Base-by-base conservation (phyloP, 2,329 filamentous ascomycete species). In the Metarhizium sp. region DNA sequence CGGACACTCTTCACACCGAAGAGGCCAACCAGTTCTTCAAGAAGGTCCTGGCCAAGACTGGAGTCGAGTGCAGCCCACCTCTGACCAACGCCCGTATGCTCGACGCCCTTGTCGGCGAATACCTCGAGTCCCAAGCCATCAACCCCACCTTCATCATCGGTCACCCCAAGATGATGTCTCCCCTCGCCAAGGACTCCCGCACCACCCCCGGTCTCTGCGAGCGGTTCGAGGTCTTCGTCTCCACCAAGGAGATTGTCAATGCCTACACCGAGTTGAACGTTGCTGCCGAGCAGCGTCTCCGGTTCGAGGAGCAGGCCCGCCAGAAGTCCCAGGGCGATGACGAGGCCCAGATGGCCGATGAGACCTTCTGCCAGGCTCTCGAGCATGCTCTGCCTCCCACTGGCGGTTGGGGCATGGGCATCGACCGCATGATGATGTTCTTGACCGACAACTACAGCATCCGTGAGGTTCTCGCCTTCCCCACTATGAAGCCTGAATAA, bases 281-380 rank as follows among this genome's bases (percentile, higher is more conserved):
- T 66, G 91, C 92, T 55, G 92, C 95, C 66, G 92, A 96, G 73
- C 94, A 99, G 78, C 84, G 94, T 59, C 75, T 92, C 60, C 85
- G 91, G 25, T 75, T 75, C 60, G 91, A 96, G 72, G 92, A 97
- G 82, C 94, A 99, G 75, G 92, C 92, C 4, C 81, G 84, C 65
- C 92, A 97, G 78, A 97, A 97, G 82, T 90, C 85, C 6, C 90
- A 95, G 75, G 94, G 95, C 68, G 95, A 99, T 62, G 91, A 97
- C 64, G 95, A 99, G 76, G 95, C 92, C 1, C 94, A 97, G 76
- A 77, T 94, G 63, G 85, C 97, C 55, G 95, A 99, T 64, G 92
- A 97, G 81, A 95, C 89, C 65, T 97, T 97, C 80, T 89, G 91
- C 67, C 87, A 87, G 59, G 85, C 88, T 54, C 82, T 97, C 57